Conservation (phyloP, 2,329 filamentous ascomycete genomes). For the Monosporascus sp. region DNA sequence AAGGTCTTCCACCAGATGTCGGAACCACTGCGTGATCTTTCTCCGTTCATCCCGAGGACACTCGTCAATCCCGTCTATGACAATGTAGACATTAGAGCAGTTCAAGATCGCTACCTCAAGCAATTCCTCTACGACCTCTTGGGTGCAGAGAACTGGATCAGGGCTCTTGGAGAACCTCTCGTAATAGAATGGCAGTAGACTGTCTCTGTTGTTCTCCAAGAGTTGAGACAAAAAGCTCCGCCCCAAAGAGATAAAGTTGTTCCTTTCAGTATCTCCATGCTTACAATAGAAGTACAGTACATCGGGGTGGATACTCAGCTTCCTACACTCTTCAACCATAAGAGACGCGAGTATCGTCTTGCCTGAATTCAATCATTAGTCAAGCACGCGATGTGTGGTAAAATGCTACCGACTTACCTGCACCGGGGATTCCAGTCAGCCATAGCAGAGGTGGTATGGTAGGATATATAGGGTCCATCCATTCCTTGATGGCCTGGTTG, state of each 20-base stretch:
- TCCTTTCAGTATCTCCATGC: conserved; percentile 14
- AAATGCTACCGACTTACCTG: conserved; percentile 13
- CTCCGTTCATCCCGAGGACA: conserved; percentile 24
- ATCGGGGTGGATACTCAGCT: conserved; percentile 5
- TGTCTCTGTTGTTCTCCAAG: conserved; percentile 3
- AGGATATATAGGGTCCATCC: conserved; percentile 13
- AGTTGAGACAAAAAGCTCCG: conserved; percentile 10
- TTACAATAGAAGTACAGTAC: conserved; percentile 29
- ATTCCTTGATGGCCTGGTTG: conserved; percentile 9
- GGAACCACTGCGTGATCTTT: conserved; percentile 23
- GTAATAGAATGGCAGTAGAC: conserved; percentile 7
- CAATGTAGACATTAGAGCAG: conserved; percentile 22
- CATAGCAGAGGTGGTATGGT: conserved; percentile 16
- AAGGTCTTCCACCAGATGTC: conserved; percentile 8
- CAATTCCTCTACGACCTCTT: conserved; percentile 17
- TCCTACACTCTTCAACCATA: conserved; percentile 21
- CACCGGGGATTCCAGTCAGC: conserved; percentile 22
- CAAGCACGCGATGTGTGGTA: too few species aligned
- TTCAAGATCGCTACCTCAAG: conserved; percentile 18
- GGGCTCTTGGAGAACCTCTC: conserved; percentile 7
- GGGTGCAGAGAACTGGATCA: conserved; percentile 2
- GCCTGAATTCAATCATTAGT: conserved; percentile 13
- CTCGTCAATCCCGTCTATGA: conserved; percentile 34
- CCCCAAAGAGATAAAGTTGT: conserved; percentile 20
- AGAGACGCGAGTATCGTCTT: conserved; percentile 30